Conservation (phyloP, 371 early-diverging fungal species). For the Apophysomyces variabilis region DNA sequence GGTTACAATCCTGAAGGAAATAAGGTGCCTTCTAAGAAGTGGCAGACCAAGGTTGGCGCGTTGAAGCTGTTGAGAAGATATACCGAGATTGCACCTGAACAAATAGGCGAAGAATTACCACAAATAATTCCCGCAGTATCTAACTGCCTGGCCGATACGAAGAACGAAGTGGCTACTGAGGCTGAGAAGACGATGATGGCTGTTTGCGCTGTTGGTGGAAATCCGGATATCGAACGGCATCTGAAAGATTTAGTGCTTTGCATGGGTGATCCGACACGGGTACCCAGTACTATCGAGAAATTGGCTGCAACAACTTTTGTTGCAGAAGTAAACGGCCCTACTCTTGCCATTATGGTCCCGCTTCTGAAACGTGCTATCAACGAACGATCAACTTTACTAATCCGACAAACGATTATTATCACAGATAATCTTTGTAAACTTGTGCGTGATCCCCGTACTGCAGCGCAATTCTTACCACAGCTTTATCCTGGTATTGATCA, state of each 20-base stretch:
- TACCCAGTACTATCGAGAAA: slow-evolving; percentile 71
- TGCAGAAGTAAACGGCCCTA: slow-evolving; percentile 77
- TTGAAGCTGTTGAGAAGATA: slow-evolving; percentile 60
- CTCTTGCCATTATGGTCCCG: slow-evolving; percentile 80
- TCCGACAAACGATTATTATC: slow-evolving; percentile 66
- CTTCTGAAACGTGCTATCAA: slow-evolving; percentile 67
- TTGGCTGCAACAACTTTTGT: slow-evolving; percentile 82
- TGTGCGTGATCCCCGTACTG: slow-evolving; percentile 66
- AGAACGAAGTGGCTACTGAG: slow-evolving; percentile 62
- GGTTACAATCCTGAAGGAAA: slow-evolving; percentile 20
- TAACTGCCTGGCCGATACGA: slow-evolving; percentile 75
- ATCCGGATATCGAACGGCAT: slow-evolving; percentile 76
- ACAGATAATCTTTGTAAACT: slow-evolving; percentile 68
- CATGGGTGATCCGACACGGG: slow-evolving; percentile 77
- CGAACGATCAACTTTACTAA: slow-evolving; percentile 57
- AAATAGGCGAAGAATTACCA: slow-evolving; percentile 68
- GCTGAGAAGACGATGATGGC: slow-evolving; percentile 64
- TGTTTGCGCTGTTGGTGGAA: slow-evolving; percentile 75
- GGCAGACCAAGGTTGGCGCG: slow-evolving; percentile 80
- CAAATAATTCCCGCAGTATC: slow-evolving; percentile 75
- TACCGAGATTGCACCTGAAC: slow-evolving; percentile 64
- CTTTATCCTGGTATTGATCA: slow-evolving; percentile 70
- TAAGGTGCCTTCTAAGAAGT: slow-evolving; percentile 66
- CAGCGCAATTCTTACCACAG: slow-evolving; percentile 68
- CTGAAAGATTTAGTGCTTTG: slow-evolving; percentile 70